Conservation (phyloP, 148 eudicot genomes). For the Bassia scoparia region DNA sequence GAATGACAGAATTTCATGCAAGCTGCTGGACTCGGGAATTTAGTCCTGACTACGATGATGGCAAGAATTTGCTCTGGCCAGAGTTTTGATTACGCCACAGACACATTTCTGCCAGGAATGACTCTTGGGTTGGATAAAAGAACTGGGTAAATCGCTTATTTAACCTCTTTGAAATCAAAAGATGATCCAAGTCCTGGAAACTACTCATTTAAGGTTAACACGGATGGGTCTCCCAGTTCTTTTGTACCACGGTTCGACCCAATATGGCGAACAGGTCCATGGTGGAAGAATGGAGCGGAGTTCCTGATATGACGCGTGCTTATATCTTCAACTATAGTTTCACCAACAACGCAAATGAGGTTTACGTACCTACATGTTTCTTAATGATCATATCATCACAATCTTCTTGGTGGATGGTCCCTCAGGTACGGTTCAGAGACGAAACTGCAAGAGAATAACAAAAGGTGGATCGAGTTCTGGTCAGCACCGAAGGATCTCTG, state of each 20-base stretch:
- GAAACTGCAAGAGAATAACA: conserved; percentile 35
- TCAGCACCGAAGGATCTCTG: conserved; percentile 43
- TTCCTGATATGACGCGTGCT: conserved; percentile 38
- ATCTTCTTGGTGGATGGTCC: conserved; percentile 33
- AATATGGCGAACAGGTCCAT: conserved; percentile 45
- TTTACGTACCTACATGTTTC: conserved; percentile 22
- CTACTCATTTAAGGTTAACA: conserved; percentile 32
- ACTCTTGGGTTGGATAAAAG: conserved; percentile 36
- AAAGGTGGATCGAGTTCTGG: conserved; percentile 36
- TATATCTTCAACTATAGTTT: conserved; percentile 32
- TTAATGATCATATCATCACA: conserved; percentile 30
- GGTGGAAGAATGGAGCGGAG: conserved; percentile 45
- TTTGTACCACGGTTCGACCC: conserved; percentile 34
- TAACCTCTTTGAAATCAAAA: conserved; percentile 47
- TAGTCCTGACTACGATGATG: conserved; percentile 28
- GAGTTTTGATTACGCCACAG: conserved; percentile 49
- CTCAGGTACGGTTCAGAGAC: conserved; percentile 36
- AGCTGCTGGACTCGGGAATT: conserved; percentile 42
- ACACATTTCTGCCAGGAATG: conserved; percentile 44
- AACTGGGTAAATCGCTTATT: conserved; percentile 34
- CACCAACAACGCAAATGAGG: conserved; percentile 31
- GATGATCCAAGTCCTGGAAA: conserved; percentile 45
- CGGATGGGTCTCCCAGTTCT: conserved; percentile 43
- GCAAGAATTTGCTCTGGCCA: conserved; percentile 39
- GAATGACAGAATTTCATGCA: conserved; percentile 21